A percentile compares a stretch with the other conserved stretches of the same genome.
These are phyloP conservation scores for Arachis hypogaea DNA, from an alignment of 306 rosid species.

Conservation along the genomic window DNA sequence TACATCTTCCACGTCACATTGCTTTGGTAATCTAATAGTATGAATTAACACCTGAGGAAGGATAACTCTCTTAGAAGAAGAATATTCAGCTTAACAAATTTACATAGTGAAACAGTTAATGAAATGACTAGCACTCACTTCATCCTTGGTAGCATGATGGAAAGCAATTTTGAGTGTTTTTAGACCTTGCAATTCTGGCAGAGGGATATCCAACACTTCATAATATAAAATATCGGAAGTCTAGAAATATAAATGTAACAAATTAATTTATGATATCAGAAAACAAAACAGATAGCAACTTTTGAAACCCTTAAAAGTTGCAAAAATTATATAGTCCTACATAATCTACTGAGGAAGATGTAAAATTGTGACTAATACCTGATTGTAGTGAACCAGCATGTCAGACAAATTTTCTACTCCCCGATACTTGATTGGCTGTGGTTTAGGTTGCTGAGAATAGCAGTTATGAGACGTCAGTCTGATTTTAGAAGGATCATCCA, in stretches of 20 bases:
- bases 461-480: constrained; percentile 90
- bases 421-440: constrained; percentile 78
- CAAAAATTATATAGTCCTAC: not conserved
- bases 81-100: not conserved
- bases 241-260: constrained; percentile 34
- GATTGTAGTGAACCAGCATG: constrained; percentile 79
- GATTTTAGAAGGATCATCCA: constrained; percentile 81
- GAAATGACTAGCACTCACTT: constrained; percentile 50
- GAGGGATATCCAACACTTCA: constrained; percentile 84
- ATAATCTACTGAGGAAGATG: not conserved
- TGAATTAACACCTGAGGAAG: constrained; percentile 69
- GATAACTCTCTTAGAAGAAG: constrained; percentile 2
- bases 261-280: constrained; percentile 14
- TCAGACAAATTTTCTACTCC: constrained; percentile 81
- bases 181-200: constrained; percentile 79
- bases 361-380: constrained; percentile 46
- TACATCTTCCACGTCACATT: constrained; percentile 78
- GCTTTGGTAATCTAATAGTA: constrained; percentile 77
- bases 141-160: constrained; percentile 81
- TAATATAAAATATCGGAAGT: constrained; percentile 77
- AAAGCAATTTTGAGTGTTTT: constrained; percentile 82
- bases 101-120: not conserved
- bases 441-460: constrained; percentile 89
- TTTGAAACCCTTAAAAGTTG: not conserved
- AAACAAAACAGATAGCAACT: not conserved